Evolutionary conservation across 208 protist species (phyloP).

Genomic region (Endotrypanum monterogeii): DNA sequence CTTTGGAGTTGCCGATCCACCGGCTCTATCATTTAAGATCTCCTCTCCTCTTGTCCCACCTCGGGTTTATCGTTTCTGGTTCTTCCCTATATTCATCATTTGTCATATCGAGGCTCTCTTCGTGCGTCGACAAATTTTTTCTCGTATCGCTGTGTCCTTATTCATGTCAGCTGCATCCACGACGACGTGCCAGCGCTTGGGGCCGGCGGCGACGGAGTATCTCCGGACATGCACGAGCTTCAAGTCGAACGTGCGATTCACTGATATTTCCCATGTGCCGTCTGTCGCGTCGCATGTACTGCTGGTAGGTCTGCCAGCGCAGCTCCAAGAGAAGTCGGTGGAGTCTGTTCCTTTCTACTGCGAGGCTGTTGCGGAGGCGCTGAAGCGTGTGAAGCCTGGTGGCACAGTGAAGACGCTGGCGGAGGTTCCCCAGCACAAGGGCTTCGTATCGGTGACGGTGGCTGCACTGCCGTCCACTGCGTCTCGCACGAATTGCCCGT

Average conservation of each 20-base stretch:
- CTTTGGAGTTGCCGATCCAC: not conserved
- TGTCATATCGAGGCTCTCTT: not conserved
- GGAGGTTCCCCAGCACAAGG: slow-evolving; percentile 15
- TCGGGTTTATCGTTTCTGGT: too few relatives aligned
- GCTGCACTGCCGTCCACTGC: slow-evolving; percentile 46
- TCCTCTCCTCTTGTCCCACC: too few relatives aligned
- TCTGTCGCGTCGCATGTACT: slow-evolving; percentile 41
- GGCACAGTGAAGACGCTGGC: slow-evolving; percentile 37
- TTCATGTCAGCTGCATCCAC: slow-evolving; percentile 4
- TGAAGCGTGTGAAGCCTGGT: slow-evolving; percentile 35
- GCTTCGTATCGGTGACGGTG: slow-evolving; percentile 47
- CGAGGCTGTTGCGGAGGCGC: slow-evolving; percentile 56
- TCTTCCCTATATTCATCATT: not conserved
- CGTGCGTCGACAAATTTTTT: too few relatives aligned
- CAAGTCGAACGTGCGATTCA: slow-evolving; percentile 61
- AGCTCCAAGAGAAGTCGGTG: slow-evolving; percentile 47
- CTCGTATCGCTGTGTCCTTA: slow-evolving; percentile 4
- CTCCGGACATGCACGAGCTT: slow-evolving; percentile 51
- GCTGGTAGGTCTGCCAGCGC: slow-evolving; percentile 52
- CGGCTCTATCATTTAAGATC: not conserved
- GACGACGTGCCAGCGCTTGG: slow-evolving; percentile 38
- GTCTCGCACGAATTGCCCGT: slow-evolving; percentile 70
- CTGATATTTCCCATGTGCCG: slow-evolving; percentile 40
- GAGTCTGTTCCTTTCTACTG: slow-evolving; percentile 51
- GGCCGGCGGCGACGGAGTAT: slow-evolving; percentile 49